phyloP scores from a whole-genome alignment of 1,139 yeast genomes.

The Magnusiomyces magnusii region DNA sequence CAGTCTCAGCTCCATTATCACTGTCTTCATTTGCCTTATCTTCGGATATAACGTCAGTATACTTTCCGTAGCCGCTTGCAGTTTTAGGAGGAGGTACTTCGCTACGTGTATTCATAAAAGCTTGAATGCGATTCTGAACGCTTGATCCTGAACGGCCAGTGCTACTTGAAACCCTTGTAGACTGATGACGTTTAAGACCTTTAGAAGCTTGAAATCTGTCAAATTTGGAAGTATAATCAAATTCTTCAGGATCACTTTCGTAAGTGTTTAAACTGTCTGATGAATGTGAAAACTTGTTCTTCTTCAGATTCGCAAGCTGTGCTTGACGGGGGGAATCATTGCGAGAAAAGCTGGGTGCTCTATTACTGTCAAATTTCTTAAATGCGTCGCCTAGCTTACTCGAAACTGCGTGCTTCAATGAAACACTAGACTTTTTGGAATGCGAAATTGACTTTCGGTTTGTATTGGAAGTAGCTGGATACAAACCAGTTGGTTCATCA shows the following conservation, averaged over 20 bases:
- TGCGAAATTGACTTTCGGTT: background rate
- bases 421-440: conserved; percentile 4
- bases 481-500: background rate
- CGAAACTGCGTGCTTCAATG: conserved; percentile 3
- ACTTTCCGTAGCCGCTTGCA: conserved; percentile 74
- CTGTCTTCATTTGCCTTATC: background rate
- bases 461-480: background rate
- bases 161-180: background rate
- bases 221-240: background rate
- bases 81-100: conserved; percentile 47
- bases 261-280: conserved; percentile 20
- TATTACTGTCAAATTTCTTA: conserved; percentile 19
- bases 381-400: conserved; percentile 30
- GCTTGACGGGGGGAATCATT: background rate
- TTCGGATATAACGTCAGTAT: conserved; percentile 39
- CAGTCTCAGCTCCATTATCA: background rate
- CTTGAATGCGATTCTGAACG: conserved; percentile 61
- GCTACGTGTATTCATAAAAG: conserved; percentile 41
- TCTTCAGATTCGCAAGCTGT: background rate
- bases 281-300: conserved; percentile 19
- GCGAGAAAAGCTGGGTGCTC: conserved; percentile 7
- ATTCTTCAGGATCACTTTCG: conserved; percentile 9
- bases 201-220: background rate
- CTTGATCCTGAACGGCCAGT: conserved; percentile 1
- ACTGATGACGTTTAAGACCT: background rate